Conservation (phyloP, 2,329 filamentous ascomycete genomes). For the Aspergillus sergii region DNA sequence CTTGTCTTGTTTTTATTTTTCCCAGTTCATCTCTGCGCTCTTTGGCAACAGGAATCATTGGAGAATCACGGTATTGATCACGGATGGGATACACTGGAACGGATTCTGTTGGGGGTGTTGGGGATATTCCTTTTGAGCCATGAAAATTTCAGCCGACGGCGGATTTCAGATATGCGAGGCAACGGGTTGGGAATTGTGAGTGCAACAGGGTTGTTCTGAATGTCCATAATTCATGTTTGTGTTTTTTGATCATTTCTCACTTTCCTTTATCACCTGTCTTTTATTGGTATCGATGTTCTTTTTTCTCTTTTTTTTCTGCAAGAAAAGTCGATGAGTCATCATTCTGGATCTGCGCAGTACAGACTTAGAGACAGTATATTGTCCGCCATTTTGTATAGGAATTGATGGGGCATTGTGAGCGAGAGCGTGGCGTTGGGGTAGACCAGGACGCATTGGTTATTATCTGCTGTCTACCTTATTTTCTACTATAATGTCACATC, state of each 20-base stretch:
- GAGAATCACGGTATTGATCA: conserved; percentile 44
- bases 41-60: conserved; percentile 40
- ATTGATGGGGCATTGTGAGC: not conserved
- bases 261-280: conserved; percentile 13
- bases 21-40: conserved; percentile 33
- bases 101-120: conserved; percentile 44
- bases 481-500: not conserved
- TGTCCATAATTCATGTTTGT: conserved; percentile 31
- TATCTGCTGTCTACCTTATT: not conserved
- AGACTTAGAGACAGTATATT: conserved; percentile 4
- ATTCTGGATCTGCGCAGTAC: conserved; percentile 5
- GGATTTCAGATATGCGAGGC: conserved; percentile 28
- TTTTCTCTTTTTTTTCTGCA: conserved; percentile 6
- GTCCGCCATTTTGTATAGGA: conserved; percentile 1
- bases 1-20: conserved; percentile 13
- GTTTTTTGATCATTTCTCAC: conserved; percentile 10
- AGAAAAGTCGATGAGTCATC: conserved; percentile 17
- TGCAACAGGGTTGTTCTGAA: conserved; percentile 34
- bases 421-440: not conserved
- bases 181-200: conserved; percentile 33
- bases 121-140: conserved; percentile 41
- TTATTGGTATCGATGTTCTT: conserved; percentile 8
- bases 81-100: conserved; percentile 42
- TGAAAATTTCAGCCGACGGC: conserved; percentile 28
- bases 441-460: not conserved